A percentile compares a stretch with the other conserved stretches of the same genome.
These are phyloP conservation scores for Podaxis sp. DNA, from an alignment of 768 basidiomycete species.

Conservation along the genomic window DNA sequence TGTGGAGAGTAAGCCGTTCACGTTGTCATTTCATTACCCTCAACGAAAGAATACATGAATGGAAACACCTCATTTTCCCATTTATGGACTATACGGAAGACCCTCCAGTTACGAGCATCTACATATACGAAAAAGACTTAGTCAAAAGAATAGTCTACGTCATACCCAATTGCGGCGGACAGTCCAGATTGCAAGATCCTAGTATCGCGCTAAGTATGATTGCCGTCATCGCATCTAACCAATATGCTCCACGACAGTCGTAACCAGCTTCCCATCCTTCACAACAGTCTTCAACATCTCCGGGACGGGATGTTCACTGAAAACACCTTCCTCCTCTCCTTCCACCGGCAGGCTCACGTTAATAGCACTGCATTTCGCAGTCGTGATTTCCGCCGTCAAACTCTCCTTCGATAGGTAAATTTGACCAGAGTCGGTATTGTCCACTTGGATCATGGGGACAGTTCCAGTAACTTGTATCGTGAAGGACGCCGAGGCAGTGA, in stretches of 20 bases:
- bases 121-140: too few species aligned
- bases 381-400: constrained; percentile 80
- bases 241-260: constrained; percentile 84
- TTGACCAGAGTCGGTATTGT: constrained; percentile 93
- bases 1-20: background rate
- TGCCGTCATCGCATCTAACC: constrained; percentile 34
- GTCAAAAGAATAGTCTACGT: too few species aligned
- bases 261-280: constrained; percentile 79
- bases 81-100: background rate
- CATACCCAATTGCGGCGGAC: background rate
- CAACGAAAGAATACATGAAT: background rate
- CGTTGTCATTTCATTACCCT: background rate
- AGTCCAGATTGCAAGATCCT: background rate
- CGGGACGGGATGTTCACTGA: constrained; percentile 85
- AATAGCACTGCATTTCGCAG: constrained; percentile 90
- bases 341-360: constrained; percentile 86
- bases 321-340: constrained; percentile 90
- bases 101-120: too few species aligned
- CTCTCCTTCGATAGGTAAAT: constrained; percentile 88
- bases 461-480: constrained; percentile 86
- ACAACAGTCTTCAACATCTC: constrained; percentile 94
- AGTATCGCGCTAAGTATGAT: background rate
- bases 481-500: constrained; percentile 94
- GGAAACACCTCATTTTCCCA: background rate
- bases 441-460: constrained; percentile 90